Conservation (phyloP, 805 yeast species). For the Priceomyces carsonii region DNA sequence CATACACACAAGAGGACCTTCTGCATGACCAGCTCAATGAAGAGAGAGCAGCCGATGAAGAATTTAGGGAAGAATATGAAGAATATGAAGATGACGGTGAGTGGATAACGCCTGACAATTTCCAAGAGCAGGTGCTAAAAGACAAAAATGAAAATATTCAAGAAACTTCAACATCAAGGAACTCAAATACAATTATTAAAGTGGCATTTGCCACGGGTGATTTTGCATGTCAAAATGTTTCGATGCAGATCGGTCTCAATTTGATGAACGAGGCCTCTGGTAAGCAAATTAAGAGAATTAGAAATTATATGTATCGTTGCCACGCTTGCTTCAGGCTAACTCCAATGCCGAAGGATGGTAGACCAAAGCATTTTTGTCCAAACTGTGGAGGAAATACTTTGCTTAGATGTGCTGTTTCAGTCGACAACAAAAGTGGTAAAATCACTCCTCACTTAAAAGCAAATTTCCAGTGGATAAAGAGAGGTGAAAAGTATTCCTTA, state of each 20-base stretch:
- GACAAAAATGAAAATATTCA: conserved; percentile 62
- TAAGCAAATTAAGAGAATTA: conserved; percentile 75
- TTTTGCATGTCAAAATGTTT: conserved; percentile 95
- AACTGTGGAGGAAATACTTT: conserved; percentile 93
- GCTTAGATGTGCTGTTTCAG: conserved; percentile 85
- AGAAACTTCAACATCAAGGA: conserved; percentile 27
- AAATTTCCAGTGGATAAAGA: conserved; percentile 89
- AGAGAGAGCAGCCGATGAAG: conserved; percentile 9
- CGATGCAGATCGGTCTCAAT: conserved; percentile 86
- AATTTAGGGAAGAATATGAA: conserved; percentile 51
- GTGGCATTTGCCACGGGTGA: conserved; percentile 94
- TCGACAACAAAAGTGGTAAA: conserved; percentile 75
- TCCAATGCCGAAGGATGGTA: conserved; percentile 75
- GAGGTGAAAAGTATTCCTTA: conserved; percentile 80
- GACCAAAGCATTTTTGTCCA: conserved; percentile 87
- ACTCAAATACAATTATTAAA: conserved; percentile 43
- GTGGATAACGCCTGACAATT: conserved; percentile 92
- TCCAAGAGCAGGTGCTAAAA: conserved; percentile 66
- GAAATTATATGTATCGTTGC: conserved; percentile 93
- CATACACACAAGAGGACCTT: background rate
- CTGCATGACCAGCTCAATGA: conserved; percentile 7
- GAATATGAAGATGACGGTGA: conserved; percentile 82
- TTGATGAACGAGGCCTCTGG: conserved; percentile 86
- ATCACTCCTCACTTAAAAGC: conserved; percentile 85
- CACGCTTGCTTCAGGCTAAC: conserved; percentile 91